These are phyloP conservation scores for Coemansia sp. DNA, from an alignment of 192 early-diverging fungal genomes.

Conservation along the genomic window DNA sequence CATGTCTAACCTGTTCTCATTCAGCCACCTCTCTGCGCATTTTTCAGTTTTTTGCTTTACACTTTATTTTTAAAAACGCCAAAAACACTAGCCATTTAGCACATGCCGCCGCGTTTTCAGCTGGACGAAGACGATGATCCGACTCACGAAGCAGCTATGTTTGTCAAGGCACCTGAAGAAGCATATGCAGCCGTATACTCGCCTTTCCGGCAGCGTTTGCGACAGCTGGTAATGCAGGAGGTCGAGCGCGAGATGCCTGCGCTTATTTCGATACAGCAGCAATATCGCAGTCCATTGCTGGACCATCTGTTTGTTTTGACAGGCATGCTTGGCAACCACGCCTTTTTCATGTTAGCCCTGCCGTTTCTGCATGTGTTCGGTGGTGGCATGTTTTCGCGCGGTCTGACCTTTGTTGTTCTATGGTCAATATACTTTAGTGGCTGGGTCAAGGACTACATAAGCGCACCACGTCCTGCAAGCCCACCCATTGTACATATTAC, in stretches of 20 bases:
- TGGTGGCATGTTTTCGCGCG: slow-evolving; percentile 59
- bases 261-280: slow-evolving; percentile 32
- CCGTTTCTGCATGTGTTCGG: slow-evolving; percentile 83
- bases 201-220: slow-evolving; percentile 20
- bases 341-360: slow-evolving; percentile 78
- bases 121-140: slow-evolving; percentile 47
- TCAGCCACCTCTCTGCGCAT: no score
- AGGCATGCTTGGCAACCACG: slow-evolving; percentile 81
- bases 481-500: slow-evolving; percentile 75
- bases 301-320: slow-evolving; percentile 69
- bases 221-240: slow-evolving; percentile 21
- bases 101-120: slow-evolving; percentile 39
- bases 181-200: slow-evolving; percentile 45
- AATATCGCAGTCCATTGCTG: slow-evolving; percentile 33
- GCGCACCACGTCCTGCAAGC: slow-evolving; percentile 78
- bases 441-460: slow-evolving; percentile 71
- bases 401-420: slow-evolving; percentile 44
- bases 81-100: not conserved
- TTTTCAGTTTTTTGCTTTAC: slow-evolving; percentile 10
- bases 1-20: slow-evolving; percentile 7
- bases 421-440: slow-evolving; percentile 53
- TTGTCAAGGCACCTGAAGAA: slow-evolving; percentile 31
- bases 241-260: slow-evolving; percentile 43
- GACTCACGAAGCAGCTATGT: slow-evolving; percentile 9
- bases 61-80: slow-evolving; percentile 9